Base-by-base conservation (phyloP, 73 alveolate genomes). In the Blepharisma stoltei region DNA sequence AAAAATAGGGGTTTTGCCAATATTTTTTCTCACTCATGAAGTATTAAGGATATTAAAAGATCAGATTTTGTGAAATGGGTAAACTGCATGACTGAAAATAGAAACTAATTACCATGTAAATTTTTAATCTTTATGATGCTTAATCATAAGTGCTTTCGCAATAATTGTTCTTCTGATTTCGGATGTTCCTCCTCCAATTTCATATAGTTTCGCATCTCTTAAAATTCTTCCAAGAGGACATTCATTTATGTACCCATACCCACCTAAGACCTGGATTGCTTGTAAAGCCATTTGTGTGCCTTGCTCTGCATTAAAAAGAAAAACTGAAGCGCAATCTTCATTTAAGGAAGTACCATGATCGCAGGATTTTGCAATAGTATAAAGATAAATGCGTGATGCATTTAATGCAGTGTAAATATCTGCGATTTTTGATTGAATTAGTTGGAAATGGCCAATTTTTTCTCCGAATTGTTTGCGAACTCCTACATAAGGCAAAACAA, bases 181-280 rank as follows among this genome's bases (percentile, higher is more conserved):
- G 44, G 67, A 88, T 6, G 98, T 93, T 37, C 98, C 98, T 9
- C 97, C 98, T 25, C 98, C 98, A 32, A 93, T 93, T 54, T 93
- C 98, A 80, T 93, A 93, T 6, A 93, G 84, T 88, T 93, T 93
- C 65, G 97, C 98, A 87, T 93, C 98, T 78, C 97, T 90, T 70
- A 89, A 69, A 32, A 89, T 67, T 80, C 98, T 81, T 7, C 95
- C 96, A 50, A 88, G 80, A 1, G 92, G 92, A 75, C 89, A 91
- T 76, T 91, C 96, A 67, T 93, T 87, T 43, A 85, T 78, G 67
- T 83, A 92, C 14, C 83, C 83, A 37, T 76, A 20, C 3, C 80
- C 78, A 6, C 83, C 83, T 44, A 76, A 20, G 37, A 46, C 7
- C 55, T 54, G 80, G 20, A 76, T 54, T 0, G 78, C 80, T 23